Conservation (phyloP, 2,329 filamentous ascomycete species). For the Hypoxylon sp. region DNA sequence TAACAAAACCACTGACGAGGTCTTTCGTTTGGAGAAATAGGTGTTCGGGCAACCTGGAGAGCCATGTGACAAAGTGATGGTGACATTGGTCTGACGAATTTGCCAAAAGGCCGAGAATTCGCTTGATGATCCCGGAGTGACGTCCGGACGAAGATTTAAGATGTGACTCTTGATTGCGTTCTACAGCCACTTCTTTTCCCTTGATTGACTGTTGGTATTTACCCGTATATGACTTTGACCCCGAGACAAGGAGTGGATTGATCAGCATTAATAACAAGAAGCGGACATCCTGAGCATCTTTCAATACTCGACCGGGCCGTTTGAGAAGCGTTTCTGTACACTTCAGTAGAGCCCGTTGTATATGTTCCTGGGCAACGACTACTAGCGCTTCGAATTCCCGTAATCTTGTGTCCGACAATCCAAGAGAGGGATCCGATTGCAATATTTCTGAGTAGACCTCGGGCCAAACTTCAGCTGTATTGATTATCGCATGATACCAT, state of each 20-base stretch:
- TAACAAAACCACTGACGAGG: constrained; percentile 79
- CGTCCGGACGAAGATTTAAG: constrained; percentile 56
- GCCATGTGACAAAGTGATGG: constrained; percentile 79
- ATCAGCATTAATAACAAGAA: constrained; percentile 81
- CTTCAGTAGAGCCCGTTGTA: constrained; percentile 76
- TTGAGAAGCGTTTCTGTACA: constrained; percentile 82
- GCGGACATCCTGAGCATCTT: constrained; percentile 73
- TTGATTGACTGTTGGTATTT: constrained; percentile 48
- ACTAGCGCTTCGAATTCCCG: constrained; percentile 57
- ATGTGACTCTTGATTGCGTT: constrained; percentile 26
- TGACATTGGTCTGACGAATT: constrained; percentile 80
- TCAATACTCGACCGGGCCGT: constrained; percentile 75
- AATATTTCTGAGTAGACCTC: constrained; percentile 64
- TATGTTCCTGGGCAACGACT: constrained; percentile 70
- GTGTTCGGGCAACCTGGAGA: constrained; percentile 72
- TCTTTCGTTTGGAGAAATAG: constrained; percentile 80
- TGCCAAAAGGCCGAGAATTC: constrained; percentile 80
- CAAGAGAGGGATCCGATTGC: constrained; percentile 45
- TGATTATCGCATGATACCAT: constrained; percentile 78
- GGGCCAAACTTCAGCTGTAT: constrained; percentile 73
- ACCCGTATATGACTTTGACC: constrained; percentile 53
- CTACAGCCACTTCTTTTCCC: constrained; percentile 23
- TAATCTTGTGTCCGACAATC: constrained; percentile 49
- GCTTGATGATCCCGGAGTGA: constrained; percentile 85
- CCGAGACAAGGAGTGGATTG: constrained; percentile 76